These are phyloP conservation scores for Rehmannia glutinosa DNA, from an alignment of 257 asterid species.

Conservation along the genomic window DNA sequence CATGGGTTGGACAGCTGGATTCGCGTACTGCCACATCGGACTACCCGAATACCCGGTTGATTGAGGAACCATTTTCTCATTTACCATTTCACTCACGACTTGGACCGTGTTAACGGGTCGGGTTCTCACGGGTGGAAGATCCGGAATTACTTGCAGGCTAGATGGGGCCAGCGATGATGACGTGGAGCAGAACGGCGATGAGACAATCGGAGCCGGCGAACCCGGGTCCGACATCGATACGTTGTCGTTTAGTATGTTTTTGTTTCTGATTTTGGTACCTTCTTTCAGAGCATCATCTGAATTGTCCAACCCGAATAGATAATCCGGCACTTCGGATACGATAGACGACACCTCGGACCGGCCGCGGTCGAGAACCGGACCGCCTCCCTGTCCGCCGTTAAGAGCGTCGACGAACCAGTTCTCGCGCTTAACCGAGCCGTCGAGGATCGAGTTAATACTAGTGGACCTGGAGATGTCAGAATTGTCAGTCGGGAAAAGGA, in stretches of 20 bases:
- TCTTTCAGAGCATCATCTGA: conserved; percentile 55
- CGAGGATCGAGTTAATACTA: conserved; percentile 72
- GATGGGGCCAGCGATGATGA: conserved; percentile 68
- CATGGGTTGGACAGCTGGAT: conserved; percentile 50
- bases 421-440: conserved; percentile 85
- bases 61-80: conserved; percentile 32
- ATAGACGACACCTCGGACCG: conserved; percentile 86
- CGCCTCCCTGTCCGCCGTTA: conserved; percentile 56
- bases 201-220: conserved; percentile 63
- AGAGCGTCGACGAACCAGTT: conserved; percentile 88
- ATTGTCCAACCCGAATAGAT: conserved; percentile 80
- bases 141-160: conserved; percentile 42
- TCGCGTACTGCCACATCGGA: conserved; percentile 66
- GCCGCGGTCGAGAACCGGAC: conserved; percentile 61
- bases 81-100: conserved; percentile 12
- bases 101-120: conserved; percentile 36
- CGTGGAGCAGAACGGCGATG: conserved; percentile 71
- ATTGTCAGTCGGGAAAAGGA: conserved; percentile 49
- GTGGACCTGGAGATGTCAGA: conserved; percentile 41
- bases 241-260: conserved; percentile 34
- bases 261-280: conserved; percentile 28
- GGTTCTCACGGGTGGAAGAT: conserved; percentile 84
- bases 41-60: conserved; percentile 48
- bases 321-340: conserved; percentile 87
- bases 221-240: conserved; percentile 66